Conservation (phyloP, 129 eudicot genomes). For the Flaveria sonorensis region DNA sequence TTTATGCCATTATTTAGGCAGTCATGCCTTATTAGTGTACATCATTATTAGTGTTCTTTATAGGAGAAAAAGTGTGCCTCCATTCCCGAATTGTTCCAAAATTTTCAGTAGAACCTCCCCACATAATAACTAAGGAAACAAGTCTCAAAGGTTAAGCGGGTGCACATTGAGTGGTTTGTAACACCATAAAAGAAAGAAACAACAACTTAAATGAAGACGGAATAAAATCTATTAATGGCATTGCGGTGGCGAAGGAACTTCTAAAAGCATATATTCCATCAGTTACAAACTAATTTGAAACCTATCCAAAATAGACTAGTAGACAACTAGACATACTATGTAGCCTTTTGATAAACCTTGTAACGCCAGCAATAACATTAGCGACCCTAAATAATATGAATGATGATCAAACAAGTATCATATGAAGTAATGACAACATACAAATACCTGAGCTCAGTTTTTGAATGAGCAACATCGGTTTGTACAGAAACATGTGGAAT, state of each 20-base stretch:
- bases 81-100: background rate
- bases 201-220: background rate
- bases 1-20: background rate
- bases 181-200: slow-evolving; percentile 15
- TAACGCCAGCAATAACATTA: background rate
- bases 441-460: slow-evolving; percentile 78
- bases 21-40: background rate
- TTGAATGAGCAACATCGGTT: slow-evolving; percentile 86
- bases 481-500: slow-evolving; percentile 90
- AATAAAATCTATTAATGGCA: background rate
- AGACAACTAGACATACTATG: background rate
- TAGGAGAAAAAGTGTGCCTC: background rate
- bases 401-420: background rate
- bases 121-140: background rate
- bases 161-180: background rate
- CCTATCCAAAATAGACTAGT: slow-evolving; percentile 1
- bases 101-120: background rate
- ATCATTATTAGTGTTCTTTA: background rate
- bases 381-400: too few relatives aligned
- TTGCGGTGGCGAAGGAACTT: too few relatives aligned
- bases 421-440: slow-evolving; percentile 1
- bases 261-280: background rate
- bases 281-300: background rate
- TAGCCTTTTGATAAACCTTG: background rate
- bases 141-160: too few relatives aligned